These are phyloP conservation scores for Citropsis articulata DNA, from an alignment of 345 rosid species.

Conservation along the genomic window DNA sequence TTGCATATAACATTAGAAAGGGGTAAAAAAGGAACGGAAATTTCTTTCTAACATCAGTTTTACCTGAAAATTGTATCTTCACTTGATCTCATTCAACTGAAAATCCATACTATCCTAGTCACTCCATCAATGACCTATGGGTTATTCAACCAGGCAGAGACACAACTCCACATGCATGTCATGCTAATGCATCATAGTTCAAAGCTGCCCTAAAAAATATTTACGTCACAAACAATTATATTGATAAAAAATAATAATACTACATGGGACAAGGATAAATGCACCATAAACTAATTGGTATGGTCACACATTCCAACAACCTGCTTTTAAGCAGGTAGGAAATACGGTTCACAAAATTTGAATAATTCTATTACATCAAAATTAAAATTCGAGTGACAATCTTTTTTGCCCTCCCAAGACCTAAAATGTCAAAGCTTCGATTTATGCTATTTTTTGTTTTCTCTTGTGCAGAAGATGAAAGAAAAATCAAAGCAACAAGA, in stretches of 20 bases:
- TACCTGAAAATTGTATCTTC: slow-evolving; percentile 17
- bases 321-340: not conserved
- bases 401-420: not conserved
- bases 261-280: not conserved
- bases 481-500: not conserved
- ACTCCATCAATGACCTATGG: slow-evolving; percentile 12
- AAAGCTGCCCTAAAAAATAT: not conserved
- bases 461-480: not conserved
- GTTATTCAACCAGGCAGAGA: slow-evolving; percentile 20
- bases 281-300: not conserved
- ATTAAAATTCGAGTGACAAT: not conserved
- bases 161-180: slow-evolving; percentile 17
- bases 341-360: not conserved
- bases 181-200: slow-evolving; percentile 17
- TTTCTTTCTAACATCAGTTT: not conserved
- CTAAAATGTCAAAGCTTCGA: not conserved
- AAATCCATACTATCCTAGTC: slow-evolving; percentile 22
- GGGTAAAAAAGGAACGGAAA: not conserved
- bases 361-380: not conserved
- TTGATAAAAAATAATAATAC: not conserved
- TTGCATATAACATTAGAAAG: not conserved
- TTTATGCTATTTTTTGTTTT: not conserved
- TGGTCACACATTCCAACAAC: not conserved
- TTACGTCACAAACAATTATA: not conserved
- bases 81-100: slow-evolving; percentile 17